Evolutionary conservation across 352 stramenopile species (phyloP).

Genomic region (Pythium sp.): DNA sequence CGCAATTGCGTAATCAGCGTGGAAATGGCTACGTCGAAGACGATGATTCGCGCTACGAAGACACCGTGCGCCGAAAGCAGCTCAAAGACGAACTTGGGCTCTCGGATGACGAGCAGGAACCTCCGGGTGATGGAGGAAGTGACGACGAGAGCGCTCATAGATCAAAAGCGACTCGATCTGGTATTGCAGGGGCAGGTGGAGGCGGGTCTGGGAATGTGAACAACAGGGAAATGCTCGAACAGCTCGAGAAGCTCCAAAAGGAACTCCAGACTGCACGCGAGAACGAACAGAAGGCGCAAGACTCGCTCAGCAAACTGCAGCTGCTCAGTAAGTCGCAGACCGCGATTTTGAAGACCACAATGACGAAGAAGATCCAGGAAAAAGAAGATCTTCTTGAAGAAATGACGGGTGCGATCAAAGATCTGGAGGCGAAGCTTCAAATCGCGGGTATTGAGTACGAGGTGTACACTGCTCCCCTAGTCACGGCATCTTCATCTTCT

Average conservation of each 20-base stretch:
- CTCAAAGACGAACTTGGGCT: conserved; percentile 81
- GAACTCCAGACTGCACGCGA: conserved; percentile 58
- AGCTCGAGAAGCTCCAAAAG: conserved; percentile 55
- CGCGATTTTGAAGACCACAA: conserved; percentile 79
- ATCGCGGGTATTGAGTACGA: conserved; percentile 40
- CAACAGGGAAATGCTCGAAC: conserved; percentile 24
- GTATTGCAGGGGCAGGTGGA: conserved; percentile 4
- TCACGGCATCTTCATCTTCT: conserved; percentile 8
- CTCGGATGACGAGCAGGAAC: conserved; percentile 52
- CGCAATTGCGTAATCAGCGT: conserved; percentile 30
- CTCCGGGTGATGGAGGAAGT: conserved; percentile 1
- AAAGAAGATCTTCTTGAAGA: conserved; percentile 67
- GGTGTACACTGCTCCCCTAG: conserved; percentile 24
- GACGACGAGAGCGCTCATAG: conserved; percentile 9
- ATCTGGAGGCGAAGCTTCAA: conserved; percentile 59
- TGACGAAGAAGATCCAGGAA: conserved; percentile 77
- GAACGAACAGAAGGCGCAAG: conserved; percentile 69
- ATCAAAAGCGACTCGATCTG: conserved; percentile 8
- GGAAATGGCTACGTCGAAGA: conserved; percentile 38
- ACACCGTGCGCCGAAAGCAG: conserved; percentile 51
- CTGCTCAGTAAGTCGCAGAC: conserved; percentile 84
- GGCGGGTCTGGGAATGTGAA: not conserved
- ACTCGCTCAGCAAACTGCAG: conserved; percentile 79
- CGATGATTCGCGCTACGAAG: conserved; percentile 38
- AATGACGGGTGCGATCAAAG: conserved; percentile 56